A percentile compares a stretch with the other conserved stretches of the same genome.
phyloP scores from a whole-genome alignment of 768 basidiomycete genomes.

The Pleurotus tuber-regium region DNA sequence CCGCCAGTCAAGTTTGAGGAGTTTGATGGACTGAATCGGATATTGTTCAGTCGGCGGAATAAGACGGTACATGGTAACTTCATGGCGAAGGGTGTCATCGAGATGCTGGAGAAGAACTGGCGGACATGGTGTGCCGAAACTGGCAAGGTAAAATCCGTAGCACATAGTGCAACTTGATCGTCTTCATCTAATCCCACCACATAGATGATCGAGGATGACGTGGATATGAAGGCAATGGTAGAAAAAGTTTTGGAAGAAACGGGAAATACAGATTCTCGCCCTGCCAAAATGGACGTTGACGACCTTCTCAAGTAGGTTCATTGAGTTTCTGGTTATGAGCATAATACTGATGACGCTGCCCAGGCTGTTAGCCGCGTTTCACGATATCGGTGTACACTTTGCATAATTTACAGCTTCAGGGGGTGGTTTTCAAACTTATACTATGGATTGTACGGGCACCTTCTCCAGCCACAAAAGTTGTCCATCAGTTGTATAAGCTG shows the following conservation, averaged over 20 bases:
- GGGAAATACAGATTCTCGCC: slow-evolving; percentile 73
- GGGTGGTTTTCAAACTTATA: too few species aligned
- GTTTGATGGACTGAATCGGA: slow-evolving; percentile 92
- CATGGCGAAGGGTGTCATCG: slow-evolving; percentile 89
- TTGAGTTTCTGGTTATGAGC: too few species aligned
- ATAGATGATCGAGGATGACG: slow-evolving; percentile 68
- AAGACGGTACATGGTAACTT: slow-evolving; percentile 90
- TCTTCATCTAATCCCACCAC: not conserved
- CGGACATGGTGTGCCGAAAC: slow-evolving; percentile 88
- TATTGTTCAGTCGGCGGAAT: slow-evolving; percentile 87
- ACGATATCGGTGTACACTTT: slow-evolving; percentile 73
- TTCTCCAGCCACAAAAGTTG: too few species aligned
- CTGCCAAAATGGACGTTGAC: slow-evolving; percentile 91
- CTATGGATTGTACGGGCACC: too few species aligned
- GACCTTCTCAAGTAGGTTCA: slow-evolving; percentile 79
- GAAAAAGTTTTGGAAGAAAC: slow-evolving; percentile 72
- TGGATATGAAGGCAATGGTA: slow-evolving; percentile 66
- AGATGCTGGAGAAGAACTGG: slow-evolving; percentile 93
- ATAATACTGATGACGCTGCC: slow-evolving; percentile 8
- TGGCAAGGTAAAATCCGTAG: slow-evolving; percentile 46
- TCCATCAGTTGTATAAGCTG: too few species aligned
- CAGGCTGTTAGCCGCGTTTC: slow-evolving; percentile 72
- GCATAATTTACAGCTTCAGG: too few species aligned
- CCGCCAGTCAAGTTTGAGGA: slow-evolving; percentile 96
- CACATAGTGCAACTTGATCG: not conserved